Evolutionary conservation across 345 rosid species (phyloP).

Genomic region (Salix koriyanagi): DNA sequence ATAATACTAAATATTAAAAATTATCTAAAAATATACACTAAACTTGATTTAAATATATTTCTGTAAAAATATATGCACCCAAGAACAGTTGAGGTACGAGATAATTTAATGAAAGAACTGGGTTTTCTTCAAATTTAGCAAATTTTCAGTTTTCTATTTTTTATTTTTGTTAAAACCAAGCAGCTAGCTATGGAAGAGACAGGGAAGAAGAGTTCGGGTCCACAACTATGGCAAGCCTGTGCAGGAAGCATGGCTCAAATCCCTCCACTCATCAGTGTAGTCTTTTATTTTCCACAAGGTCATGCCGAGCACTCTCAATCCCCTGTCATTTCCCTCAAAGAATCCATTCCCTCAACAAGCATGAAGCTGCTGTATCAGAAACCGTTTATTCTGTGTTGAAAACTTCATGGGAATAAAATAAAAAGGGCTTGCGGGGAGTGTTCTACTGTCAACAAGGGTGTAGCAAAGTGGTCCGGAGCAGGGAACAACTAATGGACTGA

Average conservation of each 20-base stretch:
- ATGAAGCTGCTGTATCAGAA: not conserved
- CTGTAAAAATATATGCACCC: too few relatives aligned
- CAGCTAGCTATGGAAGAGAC: conserved; percentile 34
- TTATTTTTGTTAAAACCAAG: not conserved
- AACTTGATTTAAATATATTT: too few relatives aligned
- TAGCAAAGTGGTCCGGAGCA: not conserved
- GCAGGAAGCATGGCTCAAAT: conserved; percentile 28
- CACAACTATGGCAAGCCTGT: conserved; percentile 29
- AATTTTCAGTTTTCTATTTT: not conserved
- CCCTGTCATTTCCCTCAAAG: conserved; percentile 6
- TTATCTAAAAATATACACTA: too few relatives aligned
- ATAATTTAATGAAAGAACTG: not conserved
- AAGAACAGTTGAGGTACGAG: not conserved
- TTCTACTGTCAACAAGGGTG: not conserved
- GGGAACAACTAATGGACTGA: not conserved
- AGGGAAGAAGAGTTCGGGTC: conserved; percentile 16
- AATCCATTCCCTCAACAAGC: not conserved
- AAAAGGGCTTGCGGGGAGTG: not conserved
- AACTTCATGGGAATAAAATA: not conserved
- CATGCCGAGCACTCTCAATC: conserved; percentile 24
- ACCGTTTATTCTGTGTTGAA: not conserved
- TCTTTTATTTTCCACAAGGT: conserved; percentile 30
- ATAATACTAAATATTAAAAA: too few relatives aligned
- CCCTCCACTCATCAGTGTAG: conserved; percentile 17
- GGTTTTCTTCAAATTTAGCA: not conserved